Percentiles rank a stretch among this genome's conserved stretches.
Evolutionary conservation across 2,329 filamentous ascomycete species (phyloP).

Genomic region (Sporothrix pallida): DNA sequence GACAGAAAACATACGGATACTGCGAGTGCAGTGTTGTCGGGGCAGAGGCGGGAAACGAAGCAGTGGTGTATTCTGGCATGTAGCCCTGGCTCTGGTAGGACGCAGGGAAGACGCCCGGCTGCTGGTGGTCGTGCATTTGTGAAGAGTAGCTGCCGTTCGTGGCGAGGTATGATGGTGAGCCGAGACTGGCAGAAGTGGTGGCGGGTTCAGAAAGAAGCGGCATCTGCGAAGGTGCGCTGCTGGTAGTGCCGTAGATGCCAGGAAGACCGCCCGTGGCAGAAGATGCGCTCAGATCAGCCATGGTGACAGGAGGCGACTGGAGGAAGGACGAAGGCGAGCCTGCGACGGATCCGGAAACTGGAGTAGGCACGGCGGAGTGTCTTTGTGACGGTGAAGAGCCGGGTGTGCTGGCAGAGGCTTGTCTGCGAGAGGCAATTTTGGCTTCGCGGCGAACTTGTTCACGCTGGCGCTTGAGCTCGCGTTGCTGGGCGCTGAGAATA

Average conservation of each 20-base stretch:
- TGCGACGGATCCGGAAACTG: neutral
- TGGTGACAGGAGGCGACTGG: conserved; percentile 44
- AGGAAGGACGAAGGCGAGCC: conserved; percentile 32
- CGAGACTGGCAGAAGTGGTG: conserved; percentile 51
- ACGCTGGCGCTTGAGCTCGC: conserved; percentile 65
- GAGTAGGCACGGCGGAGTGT: neutral
- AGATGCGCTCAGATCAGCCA: conserved; percentile 50
- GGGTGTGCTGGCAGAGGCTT: conserved; percentile 12
- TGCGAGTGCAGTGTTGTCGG: conserved; percentile 43
- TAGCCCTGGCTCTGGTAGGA: conserved; percentile 47
- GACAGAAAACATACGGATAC: conserved; percentile 43
- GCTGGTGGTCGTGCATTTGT: conserved; percentile 40
- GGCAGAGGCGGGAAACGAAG: conserved; percentile 40
- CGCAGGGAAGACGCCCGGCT: conserved; percentile 42
- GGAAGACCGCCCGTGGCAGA: conserved; percentile 48
- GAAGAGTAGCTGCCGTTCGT: conserved; percentile 32
- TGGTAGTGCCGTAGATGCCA: conserved; percentile 56
- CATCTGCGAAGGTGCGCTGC: conserved; percentile 52
- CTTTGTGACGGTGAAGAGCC: conserved; percentile 20
- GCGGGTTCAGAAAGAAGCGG: conserved; percentile 59
- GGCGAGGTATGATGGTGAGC: conserved; percentile 45
- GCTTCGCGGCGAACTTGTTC: conserved; percentile 64
- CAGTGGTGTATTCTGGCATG: conserved; percentile 43
- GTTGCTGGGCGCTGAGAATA: conserved; percentile 63
- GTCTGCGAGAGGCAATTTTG: conserved; percentile 58